Percentiles rank a stretch among this genome's conserved stretches.
These are phyloP conservation scores for Lepiota brunneoincarnata DNA, from an alignment of 768 basidiomycete species.

Conservation along the genomic window DNA sequence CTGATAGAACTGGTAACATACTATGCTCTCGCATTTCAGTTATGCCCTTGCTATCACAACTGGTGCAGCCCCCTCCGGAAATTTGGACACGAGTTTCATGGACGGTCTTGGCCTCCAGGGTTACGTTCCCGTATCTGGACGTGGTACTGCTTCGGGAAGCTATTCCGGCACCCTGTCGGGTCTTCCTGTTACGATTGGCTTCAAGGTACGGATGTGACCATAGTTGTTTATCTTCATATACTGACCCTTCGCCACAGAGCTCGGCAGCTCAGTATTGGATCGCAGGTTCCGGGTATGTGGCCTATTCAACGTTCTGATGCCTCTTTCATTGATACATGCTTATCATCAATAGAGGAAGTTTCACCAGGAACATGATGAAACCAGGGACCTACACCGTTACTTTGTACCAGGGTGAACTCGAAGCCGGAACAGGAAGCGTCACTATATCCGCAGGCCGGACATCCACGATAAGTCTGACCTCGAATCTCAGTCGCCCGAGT, in stretches of 20 bases:
- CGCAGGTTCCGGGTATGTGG: conserved; percentile 33
- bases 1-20: neutral
- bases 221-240: neutral
- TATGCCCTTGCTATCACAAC: conserved; percentile 43
- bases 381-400: conserved; percentile 47
- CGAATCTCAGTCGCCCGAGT: conserved; percentile 30
- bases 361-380: conserved; percentile 43
- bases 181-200: conserved; percentile 37
- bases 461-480: conserved; percentile 28
- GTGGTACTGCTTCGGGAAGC: conserved; percentile 41
- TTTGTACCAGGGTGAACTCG: conserved; percentile 44
- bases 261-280: conserved; percentile 47
- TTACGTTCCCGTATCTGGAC: conserved; percentile 39
- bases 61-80: conserved; percentile 39
- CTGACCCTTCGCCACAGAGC: conserved; percentile 24
- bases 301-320: neutral
- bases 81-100: conserved; percentile 42
- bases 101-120: conserved; percentile 40
- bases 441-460: conserved; percentile 39
- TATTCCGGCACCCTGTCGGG: conserved; percentile 42
- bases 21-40: conserved; percentile 15
- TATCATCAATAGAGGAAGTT: conserved; percentile 29
- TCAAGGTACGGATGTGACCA: conserved; percentile 27
- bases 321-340: neutral
- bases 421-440: conserved; percentile 40